phyloP scores from a whole-genome alignment of 495 filamentous ascomycete genomes.

The Cladorrhinum samala region DNA sequence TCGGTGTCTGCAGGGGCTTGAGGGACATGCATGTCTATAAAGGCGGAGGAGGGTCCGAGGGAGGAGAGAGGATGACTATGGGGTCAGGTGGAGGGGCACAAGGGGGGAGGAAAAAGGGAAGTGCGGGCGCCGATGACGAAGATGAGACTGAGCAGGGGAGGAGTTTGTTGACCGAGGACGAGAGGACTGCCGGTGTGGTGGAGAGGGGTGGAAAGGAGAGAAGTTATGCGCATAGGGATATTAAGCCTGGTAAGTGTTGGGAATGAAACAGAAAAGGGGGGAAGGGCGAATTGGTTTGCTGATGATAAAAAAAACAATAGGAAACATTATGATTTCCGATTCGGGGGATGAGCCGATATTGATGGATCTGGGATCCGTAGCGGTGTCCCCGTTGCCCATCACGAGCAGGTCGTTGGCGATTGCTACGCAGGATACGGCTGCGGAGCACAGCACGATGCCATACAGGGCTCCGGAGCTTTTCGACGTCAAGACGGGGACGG shows the following conservation, averaged over 20 bases:
- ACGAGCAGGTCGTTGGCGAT: slow-evolving; percentile 87
- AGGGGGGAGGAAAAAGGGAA: slow-evolving; percentile 38
- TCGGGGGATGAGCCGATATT: slow-evolving; percentile 81
- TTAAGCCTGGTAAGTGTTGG: slow-evolving; percentile 73
- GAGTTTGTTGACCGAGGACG: slow-evolving; percentile 79
- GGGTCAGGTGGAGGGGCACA: slow-evolving; percentile 17
- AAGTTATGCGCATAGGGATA: slow-evolving; percentile 92
- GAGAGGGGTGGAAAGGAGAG: slow-evolving; percentile 59
- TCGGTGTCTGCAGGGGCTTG: slow-evolving; percentile 84
- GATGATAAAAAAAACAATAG: slow-evolving; percentile 3
- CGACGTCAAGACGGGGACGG: slow-evolving; percentile 89
- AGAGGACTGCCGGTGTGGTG: slow-evolving; percentile 63
- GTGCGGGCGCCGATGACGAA: slow-evolving; percentile 51
- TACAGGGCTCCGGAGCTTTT: slow-evolving; percentile 97
- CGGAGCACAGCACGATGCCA: slow-evolving; percentile 96
- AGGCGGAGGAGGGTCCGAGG: slow-evolving; percentile 23
- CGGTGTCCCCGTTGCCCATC: slow-evolving; percentile 84
- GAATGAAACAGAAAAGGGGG: neutral
- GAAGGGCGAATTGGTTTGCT: neutral
- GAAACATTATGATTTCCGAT: slow-evolving; percentile 95
- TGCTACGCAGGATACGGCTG: slow-evolving; percentile 86
- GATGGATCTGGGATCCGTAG: slow-evolving; percentile 96
- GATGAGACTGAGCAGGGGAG: slow-evolving; percentile 68
- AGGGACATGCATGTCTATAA: slow-evolving; percentile 86
- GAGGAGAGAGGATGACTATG: slow-evolving; percentile 47